Conservation (phyloP, 108 stramenopile genomes). For the Phaeodactylum tricornutum region DNA sequence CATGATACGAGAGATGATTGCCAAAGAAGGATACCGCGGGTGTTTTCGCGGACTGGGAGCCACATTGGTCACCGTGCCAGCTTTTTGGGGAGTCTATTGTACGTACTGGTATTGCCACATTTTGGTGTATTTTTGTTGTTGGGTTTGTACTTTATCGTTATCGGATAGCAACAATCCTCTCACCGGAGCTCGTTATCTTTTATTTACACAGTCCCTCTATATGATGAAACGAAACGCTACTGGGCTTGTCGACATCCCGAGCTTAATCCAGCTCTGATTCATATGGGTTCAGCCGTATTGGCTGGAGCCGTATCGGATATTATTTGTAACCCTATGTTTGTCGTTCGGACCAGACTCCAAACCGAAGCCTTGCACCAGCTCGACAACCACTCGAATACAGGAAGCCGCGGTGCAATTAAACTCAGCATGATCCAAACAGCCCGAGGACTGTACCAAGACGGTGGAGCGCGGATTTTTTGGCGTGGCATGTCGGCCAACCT, state of each 20-base stretch:
- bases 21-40: slow-evolving; percentile 63
- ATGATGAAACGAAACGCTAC: slow-evolving; percentile 35
- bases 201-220: slow-evolving; percentile 36
- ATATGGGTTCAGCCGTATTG: slow-evolving; percentile 58
- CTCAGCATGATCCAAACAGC: slow-evolving; percentile 47
- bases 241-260: slow-evolving; percentile 13
- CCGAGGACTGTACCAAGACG: slow-evolving; percentile 35
- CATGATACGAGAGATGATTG: slow-evolving; percentile 38
- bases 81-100: slow-evolving; percentile 87
- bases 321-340: slow-evolving; percentile 88
- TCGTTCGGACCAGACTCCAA: slow-evolving; percentile 81
- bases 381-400: slow-evolving; percentile 9
- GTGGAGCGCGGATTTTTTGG: slow-evolving; percentile 71
- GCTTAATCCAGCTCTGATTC: slow-evolving; percentile 43
- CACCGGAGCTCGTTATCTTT: too few species aligned
- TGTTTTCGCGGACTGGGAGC: slow-evolving; percentile 84
- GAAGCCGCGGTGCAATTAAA: slow-evolving; percentile 4
- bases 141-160: too few species aligned
- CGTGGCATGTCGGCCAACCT: slow-evolving; percentile 83
- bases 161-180: too few species aligned
- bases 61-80: slow-evolving; percentile 78
- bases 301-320: slow-evolving; percentile 83
- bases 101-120: too few species aligned
- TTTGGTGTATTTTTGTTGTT: too few species aligned
- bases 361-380: slow-evolving; percentile 79